These are phyloP conservation scores for Afroboletus lepidellus DNA, from an alignment of 1,284 basidiomycete genomes.

Conservation along the genomic window DNA sequence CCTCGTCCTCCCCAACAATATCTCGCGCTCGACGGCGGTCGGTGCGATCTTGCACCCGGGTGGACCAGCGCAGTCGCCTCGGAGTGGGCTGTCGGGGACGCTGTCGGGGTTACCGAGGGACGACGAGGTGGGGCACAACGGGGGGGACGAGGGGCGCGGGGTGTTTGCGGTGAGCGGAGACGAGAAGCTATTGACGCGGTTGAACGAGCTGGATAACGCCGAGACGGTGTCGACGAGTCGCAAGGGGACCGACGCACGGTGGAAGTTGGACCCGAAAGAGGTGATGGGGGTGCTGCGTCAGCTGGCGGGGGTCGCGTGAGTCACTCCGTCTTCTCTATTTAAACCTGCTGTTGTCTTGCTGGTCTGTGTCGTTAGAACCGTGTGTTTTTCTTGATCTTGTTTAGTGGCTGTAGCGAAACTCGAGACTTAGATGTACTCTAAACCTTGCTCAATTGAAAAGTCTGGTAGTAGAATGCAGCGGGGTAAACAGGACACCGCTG, in stretches of 20 bases:
- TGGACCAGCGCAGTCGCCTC: constrained; percentile 55
- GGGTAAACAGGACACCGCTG: too few species aligned
- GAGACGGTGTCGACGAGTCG: constrained; percentile 70
- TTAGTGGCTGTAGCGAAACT: too few species aligned
- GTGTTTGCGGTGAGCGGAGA: constrained; percentile 69
- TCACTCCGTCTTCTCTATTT: too few species aligned
- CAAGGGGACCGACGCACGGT: constrained; percentile 73
- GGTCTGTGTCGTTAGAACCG: too few species aligned
- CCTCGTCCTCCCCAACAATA: constrained; percentile 82
- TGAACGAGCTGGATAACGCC: constrained; percentile 69
- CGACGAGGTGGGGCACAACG: constrained; percentile 3
- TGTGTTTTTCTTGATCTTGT: too few species aligned
- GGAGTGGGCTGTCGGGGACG: constrained; percentile 25
- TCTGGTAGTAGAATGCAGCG: too few species aligned
- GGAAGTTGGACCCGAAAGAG: constrained; percentile 54
- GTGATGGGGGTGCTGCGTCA: constrained; percentile 38
- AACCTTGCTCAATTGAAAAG: too few species aligned
- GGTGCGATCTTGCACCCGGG: constrained; percentile 71
- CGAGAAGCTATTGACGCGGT: constrained; percentile 68
- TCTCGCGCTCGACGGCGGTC: constrained; percentile 78
- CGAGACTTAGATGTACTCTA: too few species aligned
- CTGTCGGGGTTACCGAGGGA: constrained; percentile 4
- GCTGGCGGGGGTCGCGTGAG: constrained; percentile 8
- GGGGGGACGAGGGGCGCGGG: constrained; percentile 51
- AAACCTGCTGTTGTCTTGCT: too few species aligned